Conservation (phyloP, 2,329 filamentous ascomycete species). For the Dactylellina drechsleri region DNA sequence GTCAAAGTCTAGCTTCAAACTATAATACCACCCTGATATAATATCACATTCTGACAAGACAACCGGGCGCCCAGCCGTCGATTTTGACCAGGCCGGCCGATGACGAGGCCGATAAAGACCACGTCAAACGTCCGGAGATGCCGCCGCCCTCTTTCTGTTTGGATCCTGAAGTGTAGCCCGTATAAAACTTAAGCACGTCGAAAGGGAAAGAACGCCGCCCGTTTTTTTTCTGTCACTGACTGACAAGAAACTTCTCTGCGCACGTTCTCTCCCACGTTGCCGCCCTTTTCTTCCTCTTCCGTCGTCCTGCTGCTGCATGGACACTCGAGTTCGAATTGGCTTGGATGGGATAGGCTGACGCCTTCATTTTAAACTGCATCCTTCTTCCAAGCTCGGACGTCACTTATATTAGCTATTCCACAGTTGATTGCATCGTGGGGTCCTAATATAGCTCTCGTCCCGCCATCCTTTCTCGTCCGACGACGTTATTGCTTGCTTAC, state of each 20-base stretch:
- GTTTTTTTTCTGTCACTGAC: background rate
- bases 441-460: slow-evolving; percentile 40
- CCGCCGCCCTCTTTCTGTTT: background rate
- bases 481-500: no score
- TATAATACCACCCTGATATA: no score
- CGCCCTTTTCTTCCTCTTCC: background rate
- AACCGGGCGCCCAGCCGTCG: no score
- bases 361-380: slow-evolving; percentile 23
- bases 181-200: slow-evolving; percentile 17
- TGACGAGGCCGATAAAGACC: slow-evolving; percentile 41
- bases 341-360: slow-evolving; percentile 1
- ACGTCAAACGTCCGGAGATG: slow-evolving; percentile 21
- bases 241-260: no score
- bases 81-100: background rate
- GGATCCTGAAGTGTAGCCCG: background rate
- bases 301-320: slow-evolving; percentile 15
- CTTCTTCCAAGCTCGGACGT: slow-evolving; percentile 27
- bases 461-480: background rate
- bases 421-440: slow-evolving; percentile 29
- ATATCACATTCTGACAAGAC: no score
- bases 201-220: background rate
- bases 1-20: no score
- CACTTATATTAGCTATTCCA: slow-evolving; percentile 12
- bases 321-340: no score
- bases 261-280: background rate